Base-by-base conservation (phyloP, 78 protist genomes). In the Speleostelium caveatum region DNA sequence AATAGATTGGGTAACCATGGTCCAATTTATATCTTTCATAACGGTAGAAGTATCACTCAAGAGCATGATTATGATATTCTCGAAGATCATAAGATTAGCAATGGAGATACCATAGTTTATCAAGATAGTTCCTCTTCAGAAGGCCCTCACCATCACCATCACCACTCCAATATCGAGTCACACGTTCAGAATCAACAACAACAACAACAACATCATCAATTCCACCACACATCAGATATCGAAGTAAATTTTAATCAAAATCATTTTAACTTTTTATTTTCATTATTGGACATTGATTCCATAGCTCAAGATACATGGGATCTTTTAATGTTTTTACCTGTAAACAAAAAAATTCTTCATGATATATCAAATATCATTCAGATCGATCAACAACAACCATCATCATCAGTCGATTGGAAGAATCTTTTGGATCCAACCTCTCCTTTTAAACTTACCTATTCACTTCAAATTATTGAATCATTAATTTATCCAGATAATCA, bases 251-350 rank as follows among this genome's bases (percentile, higher is more conserved):
- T 80, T 55, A 77, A 80, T 30, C 89, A 80, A 58, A 80, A 61
- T 42, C 45, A 80, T 19, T 80, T 68, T 26, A 21, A 42, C 19
- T 39, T 80, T 7, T 39, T 80, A n/a, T 80, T 80, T 22, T 35
- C 67, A 6, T 39, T 80, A 32, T 80, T 80, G 51, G 33, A 61
- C 26, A 67, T 67, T 61, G 75, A 80, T 24, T 49, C 59, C 39
- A 68, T 80, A 67, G 86, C 94, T 7, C 94, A 75, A 65, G 55
- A 63, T 42, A 73, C 75, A 41, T 92, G 89, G 92, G 95, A 92
- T 10, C 53, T 92, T 8, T 72, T 92, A 65, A 51, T 77, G 71
- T 60, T 92, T 12, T 30, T 92, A 7, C 95, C 95, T 49, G 86
- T 65, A 2, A 79, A 79, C 26, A 58, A 26, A 45, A 63, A 75